phyloP scores from a whole-genome alignment of 768 basidiomycete species.

The Lepiota venenata region DNA sequence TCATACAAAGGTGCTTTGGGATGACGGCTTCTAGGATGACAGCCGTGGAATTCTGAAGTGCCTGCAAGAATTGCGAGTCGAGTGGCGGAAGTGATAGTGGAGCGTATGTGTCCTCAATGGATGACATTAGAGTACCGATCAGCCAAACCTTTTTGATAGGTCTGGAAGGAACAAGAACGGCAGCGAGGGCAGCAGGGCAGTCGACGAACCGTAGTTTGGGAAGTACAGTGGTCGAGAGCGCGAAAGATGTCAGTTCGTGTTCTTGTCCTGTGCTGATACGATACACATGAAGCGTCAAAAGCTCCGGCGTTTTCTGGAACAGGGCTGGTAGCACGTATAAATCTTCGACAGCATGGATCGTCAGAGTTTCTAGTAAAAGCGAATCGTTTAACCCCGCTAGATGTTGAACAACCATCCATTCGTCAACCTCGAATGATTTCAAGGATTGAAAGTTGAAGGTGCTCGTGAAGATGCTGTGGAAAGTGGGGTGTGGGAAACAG shows the following conservation, averaged over 20 bases:
- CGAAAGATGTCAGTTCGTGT: background rate
- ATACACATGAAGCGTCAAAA: conserved; percentile 2
- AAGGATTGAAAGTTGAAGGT: background rate
- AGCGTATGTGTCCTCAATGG: background rate
- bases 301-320: background rate
- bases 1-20: background rate
- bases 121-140: background rate
- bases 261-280: background rate
- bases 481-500: background rate
- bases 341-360: background rate
- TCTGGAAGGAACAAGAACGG: background rate
- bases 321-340: background rate
- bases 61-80: background rate
- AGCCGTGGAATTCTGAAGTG: background rate
- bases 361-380: background rate
- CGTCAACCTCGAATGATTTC: conserved; percentile 1
- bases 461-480: background rate
- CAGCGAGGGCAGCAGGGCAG: background rate
- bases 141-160: conserved; percentile 2
- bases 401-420: conserved; percentile 1
- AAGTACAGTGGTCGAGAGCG: background rate
- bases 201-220: conserved; percentile 5
- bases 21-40: background rate
- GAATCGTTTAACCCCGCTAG: background rate
- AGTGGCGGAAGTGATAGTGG: background rate